Evolutionary conservation across 2,329 filamentous ascomycete species (phyloP), one percentile per base, ranked within the genome.

Genomic region (Alternaria sp.): DNA sequence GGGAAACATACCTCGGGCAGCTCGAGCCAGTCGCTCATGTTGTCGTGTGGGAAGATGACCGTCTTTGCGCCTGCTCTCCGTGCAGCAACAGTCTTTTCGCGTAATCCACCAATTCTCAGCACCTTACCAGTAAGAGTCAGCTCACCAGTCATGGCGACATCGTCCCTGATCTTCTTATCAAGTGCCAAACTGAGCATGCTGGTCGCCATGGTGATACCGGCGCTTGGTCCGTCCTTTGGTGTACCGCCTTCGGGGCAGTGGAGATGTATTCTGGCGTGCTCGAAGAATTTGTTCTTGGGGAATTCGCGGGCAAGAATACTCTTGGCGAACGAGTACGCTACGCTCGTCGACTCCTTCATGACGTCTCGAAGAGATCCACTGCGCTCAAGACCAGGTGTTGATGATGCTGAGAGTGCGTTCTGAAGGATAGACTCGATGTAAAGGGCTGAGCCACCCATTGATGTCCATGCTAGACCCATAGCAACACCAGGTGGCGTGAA

Each of bases 121-220:
- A 99, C 94, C 82, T 99, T 99, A 56, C 95, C 95, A 1, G 95
- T 99, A 54, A 99, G 89, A 2, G 96, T 99, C 66, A 99, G 84
- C 81, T 99, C 95, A 65, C 95, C 95, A 1, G 95, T 99, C 95
- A 99, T 99, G 60, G 96, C 94, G 69, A 98, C 89, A 0, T 92
- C 93, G 7, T 94, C 92, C 74, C 93, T 86, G 51, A 99, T 85
- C 16, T 90, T 86, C 46, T 86, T 86, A 68, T 97, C 88, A 40
- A 98, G 82, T 9, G 93, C 94, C 63, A 99, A 84, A 54, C 91
- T 94, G 52, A 99, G 84, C 71, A 99, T 81, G 60, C 92, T 93
- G 7, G 93, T 97, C n/a, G 95, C 91, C 95, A 99, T 99, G 7
- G 95, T 99, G 74, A 99, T 95, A 77, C 95, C 95, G 20, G 95